Evolutionary conservation across 192 early-diverging fungal genomes (phyloP).

Genomic region (Cetraspora pellucida): DNA sequence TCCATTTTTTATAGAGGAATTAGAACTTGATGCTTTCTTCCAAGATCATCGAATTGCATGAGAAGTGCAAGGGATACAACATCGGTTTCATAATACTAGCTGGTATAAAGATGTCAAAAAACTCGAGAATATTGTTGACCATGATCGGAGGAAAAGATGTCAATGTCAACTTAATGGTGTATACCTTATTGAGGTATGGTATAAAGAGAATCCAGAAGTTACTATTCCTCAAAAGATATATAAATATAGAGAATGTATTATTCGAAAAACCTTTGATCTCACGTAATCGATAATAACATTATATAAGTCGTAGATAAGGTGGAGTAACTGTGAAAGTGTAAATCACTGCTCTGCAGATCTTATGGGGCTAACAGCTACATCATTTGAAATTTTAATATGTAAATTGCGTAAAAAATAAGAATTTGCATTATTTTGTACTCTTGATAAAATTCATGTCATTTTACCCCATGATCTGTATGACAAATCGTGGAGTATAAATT

Average conservation of each 20-base stretch:
- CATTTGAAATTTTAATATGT: too few species aligned
- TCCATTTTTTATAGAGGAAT: constrained; percentile 2
- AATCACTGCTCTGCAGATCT: not conserved
- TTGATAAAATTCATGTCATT: too few species aligned
- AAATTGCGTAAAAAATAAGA: too few species aligned
- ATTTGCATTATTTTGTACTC: too few species aligned
- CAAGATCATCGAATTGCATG: not conserved
- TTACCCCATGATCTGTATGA: too few species aligned
- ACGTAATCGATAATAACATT: not conserved
- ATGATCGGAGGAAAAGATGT: constrained; percentile 8
- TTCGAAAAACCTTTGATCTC: constrained; percentile 6
- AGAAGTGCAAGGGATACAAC: not conserved
- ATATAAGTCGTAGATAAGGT: not conserved
- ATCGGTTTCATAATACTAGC: constrained; percentile 16
- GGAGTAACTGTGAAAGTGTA: not conserved
- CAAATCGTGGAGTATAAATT: too few species aligned
- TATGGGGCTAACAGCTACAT: too few species aligned
- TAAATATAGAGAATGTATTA: constrained; percentile 14
- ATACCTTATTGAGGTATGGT: not conserved
- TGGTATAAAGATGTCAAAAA: constrained; percentile 24
- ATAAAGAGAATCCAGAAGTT: constrained; percentile 10
- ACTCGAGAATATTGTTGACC: constrained; percentile 2
- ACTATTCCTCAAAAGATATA: constrained; percentile 14
- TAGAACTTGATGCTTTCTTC: constrained; percentile 22
- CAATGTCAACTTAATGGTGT: not conserved